These are phyloP conservation scores for Allium fistulosum DNA, from an alignment of 106 monocot species.

Conservation along the genomic window DNA sequence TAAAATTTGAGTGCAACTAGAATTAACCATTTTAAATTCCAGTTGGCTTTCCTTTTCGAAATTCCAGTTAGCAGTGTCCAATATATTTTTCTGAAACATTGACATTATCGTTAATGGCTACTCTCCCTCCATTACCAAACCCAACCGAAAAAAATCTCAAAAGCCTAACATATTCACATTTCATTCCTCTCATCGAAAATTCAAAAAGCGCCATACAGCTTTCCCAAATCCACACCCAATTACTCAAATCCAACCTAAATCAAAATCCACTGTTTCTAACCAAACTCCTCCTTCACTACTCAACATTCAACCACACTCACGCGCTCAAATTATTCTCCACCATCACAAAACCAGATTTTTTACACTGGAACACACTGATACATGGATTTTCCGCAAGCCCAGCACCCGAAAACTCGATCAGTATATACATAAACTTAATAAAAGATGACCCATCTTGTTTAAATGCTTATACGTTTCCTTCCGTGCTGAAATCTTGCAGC, in stretches of 20 bases:
- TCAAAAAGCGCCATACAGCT: constrained; percentile 12
- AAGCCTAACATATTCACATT: not conserved
- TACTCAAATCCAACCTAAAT: constrained; percentile 23
- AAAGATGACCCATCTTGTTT: constrained; percentile 19
- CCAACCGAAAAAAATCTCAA: no score
- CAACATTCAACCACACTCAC: not conserved
- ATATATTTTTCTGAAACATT: no score
- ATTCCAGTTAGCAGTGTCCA: no score
- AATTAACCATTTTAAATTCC: no score
- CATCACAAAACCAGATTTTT: not conserved
- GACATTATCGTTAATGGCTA: no score
- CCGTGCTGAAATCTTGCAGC: constrained; percentile 39
- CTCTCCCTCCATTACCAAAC: no score
- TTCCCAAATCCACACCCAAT: constrained; percentile 28
- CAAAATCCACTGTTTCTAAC: constrained; percentile 14
- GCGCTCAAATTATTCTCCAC: not conserved
- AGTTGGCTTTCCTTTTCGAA: no score
- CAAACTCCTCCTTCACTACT: constrained; percentile 18
- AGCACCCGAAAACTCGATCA: constrained; percentile 12
- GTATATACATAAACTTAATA: constrained; percentile 14
- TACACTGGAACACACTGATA: constrained; percentile 27
- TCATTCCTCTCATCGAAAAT: constrained; percentile 17
- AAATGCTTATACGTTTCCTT: constrained; percentile 30
- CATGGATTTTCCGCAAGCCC: constrained; percentile 10
- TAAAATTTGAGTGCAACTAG: no score